Evolutionary conservation across 768 basidiomycete species (phyloP).

Genomic region (Termitomyces eurrhizus): DNA sequence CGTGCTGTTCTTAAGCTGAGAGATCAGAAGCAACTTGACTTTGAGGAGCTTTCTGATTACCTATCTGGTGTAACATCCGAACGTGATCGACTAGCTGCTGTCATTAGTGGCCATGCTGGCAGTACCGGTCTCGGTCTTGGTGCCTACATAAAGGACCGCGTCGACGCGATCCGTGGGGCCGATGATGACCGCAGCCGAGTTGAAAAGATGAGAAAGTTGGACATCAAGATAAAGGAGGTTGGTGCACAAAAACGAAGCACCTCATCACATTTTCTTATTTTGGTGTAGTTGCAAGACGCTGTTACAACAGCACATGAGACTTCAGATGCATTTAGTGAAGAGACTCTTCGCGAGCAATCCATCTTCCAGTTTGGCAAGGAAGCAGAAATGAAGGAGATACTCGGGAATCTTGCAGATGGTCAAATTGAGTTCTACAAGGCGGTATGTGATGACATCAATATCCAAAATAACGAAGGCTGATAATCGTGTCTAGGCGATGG

Average conservation of each 20-base stretch:
- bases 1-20: constrained; percentile 91
- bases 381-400: constrained; percentile 95
- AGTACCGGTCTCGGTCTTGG: constrained; percentile 81
- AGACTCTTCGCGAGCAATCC: constrained; percentile 87
- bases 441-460: constrained; percentile 33
- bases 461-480: background rate
- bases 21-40: constrained; percentile 98
- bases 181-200: constrained; percentile 93
- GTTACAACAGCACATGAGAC: constrained; percentile 95
- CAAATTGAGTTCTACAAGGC: constrained; percentile 94
- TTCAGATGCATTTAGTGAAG: constrained; percentile 93
- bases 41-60: constrained; percentile 95
- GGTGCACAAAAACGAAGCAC: constrained; percentile 10
- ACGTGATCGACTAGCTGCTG: constrained; percentile 86
- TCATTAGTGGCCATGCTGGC: constrained; percentile 86
- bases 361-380: constrained; percentile 90
- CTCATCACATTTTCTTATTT: background rate
- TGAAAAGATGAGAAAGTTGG: constrained; percentile 91
- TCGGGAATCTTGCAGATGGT: constrained; percentile 85
- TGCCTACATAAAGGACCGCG: constrained; percentile 87
- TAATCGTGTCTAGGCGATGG: constrained; percentile 64
- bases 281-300: constrained; percentile 83
- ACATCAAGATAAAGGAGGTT: constrained; percentile 94
- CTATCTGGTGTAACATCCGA: constrained; percentile 90
- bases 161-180: constrained; percentile 87